A percentile compares a stretch with the other conserved stretches of the same genome.
phyloP scores from a whole-genome alignment of 306 rosid species.

The Glycyrrhiza uralensis region DNA sequence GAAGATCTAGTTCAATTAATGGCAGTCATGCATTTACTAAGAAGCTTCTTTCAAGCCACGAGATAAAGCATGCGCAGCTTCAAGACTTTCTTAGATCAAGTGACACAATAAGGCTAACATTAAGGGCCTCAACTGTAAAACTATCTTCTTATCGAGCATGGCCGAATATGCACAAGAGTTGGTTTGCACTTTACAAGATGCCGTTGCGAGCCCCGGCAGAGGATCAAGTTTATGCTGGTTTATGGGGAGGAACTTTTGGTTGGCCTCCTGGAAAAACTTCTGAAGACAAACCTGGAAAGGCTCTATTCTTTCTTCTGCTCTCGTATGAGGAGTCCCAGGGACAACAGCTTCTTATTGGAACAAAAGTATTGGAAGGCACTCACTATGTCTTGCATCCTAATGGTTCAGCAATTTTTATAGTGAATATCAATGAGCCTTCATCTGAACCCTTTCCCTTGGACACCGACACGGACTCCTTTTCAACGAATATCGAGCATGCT shows the following conservation, averaged over 20 bases:
- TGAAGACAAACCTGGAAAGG: conserved; percentile 89
- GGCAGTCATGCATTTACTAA: conserved; percentile 43
- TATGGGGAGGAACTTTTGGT: conserved; percentile 97
- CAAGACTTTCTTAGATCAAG: conserved; percentile 67
- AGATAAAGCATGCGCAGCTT: conserved; percentile 63
- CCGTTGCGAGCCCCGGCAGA: conserved; percentile 65
- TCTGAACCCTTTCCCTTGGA: conserved; percentile 78
- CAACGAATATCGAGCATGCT: conserved; percentile 50
- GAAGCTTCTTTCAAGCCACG: conserved; percentile 53
- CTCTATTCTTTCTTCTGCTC: conserved; percentile 84
- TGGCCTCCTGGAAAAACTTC: conserved; percentile 97
- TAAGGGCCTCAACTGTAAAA: conserved; percentile 58
- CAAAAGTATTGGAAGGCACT: conserved; percentile 95
- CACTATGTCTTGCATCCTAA: conserved; percentile 97
- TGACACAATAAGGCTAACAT: conserved; percentile 54
- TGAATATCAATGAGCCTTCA: conserved; percentile 58
- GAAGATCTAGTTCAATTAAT: conserved; percentile 51
- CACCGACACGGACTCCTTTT: conserved; percentile 55
- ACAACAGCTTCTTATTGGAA: conserved; percentile 69
- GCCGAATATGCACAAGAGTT: conserved; percentile 95
- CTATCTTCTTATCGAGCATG: conserved; percentile 87
- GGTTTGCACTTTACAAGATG: conserved; percentile 86
- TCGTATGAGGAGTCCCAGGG: conserved; percentile 79
- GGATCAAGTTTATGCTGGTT: conserved; percentile 81
- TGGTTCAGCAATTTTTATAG: conserved; percentile 95